Base-by-base conservation (phyloP, 257 asterid species). In the Solanum chmielewskii region DNA sequence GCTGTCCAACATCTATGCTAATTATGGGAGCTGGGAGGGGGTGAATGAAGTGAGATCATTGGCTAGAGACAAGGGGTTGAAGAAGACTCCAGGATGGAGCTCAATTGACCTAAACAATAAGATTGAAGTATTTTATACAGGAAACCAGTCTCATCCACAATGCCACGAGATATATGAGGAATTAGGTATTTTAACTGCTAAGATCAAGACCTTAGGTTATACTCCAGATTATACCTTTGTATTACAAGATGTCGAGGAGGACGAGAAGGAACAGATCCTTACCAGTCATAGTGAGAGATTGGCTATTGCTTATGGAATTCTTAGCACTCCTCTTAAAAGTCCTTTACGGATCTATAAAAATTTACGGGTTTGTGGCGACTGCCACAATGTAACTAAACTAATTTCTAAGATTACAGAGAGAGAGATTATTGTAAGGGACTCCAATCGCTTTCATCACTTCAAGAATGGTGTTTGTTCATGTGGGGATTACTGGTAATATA, bases 221-320 rank as follows among this genome's bases (percentile, higher is more conserved):
- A 88, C 85, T 49, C 98, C 98, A 11, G 98, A 96, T 86, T 86
- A 85, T 83, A 94, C 95, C 85, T 94, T 93, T 74, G 99, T 95
- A 29, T 88, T 95, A 86, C 98, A 94, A 86, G 98, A 94, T 88
- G 98, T 95, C 44, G 98, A 93, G 90, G 98, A 96, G 87, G 98
- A 96, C 39, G 99, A 95, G 94, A 94, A 95, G 89, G 98, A 94
- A 86, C 88, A 85, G 45, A 94, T 94, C 29, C 96, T 95, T 52
- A 84, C 90, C 21, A 88, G 95, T 86, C 98, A 96, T 86, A 96
- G 96, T 64, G 98, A 96, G 90, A 93, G 97, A 49, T 89, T 96
- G 91, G 99, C 99, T 47, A 94, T 96, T 87, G 90, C 90, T 85
- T 94, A 91, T 85, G 98, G 93, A 16, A 92, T 95, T 85, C 89